phyloP scores from a whole-genome alignment of 768 basidiomycete genomes.

The Mycena floridula region DNA sequence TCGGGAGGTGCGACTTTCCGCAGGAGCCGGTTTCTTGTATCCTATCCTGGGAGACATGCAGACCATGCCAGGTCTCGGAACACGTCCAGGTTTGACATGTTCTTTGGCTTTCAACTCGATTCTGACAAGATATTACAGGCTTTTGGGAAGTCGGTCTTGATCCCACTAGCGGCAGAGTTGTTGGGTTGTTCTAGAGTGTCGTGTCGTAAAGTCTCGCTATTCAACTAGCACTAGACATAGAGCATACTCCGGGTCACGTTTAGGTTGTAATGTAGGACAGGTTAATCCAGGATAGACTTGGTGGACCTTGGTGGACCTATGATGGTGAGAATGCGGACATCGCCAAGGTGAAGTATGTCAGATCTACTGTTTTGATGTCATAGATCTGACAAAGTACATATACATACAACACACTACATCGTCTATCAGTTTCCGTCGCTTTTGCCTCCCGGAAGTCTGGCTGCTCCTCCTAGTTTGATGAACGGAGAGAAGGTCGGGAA shows the following conservation, averaged over 20 bases:
- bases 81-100: constrained; percentile 63
- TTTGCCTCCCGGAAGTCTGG: constrained; percentile 30
- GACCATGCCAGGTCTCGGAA: constrained; percentile 95
- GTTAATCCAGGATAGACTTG: no score
- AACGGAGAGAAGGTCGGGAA: background rate
- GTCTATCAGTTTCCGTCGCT: constrained; percentile 10
- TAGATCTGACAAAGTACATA: no score
- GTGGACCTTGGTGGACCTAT: no score
- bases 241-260: no score
- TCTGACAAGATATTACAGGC: constrained; percentile 32
- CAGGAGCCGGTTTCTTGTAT: constrained; percentile 94
- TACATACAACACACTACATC: no score
- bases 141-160: constrained; percentile 91
- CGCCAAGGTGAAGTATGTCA: no score
- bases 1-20: constrained; percentile 79
- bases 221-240: no score
- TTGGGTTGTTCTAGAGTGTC: constrained; percentile 71
- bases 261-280: no score
- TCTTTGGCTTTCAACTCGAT: constrained; percentile 6
- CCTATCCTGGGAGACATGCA: constrained; percentile 96
- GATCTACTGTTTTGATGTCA: no score
- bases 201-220: background rate
- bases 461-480: constrained; percentile 5
- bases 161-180: constrained; percentile 70
- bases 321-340: no score